These are phyloP conservation scores for Neonectria punicea DNA, from an alignment of 2,329 filamentous ascomycete genomes.

Conservation along the genomic window DNA sequence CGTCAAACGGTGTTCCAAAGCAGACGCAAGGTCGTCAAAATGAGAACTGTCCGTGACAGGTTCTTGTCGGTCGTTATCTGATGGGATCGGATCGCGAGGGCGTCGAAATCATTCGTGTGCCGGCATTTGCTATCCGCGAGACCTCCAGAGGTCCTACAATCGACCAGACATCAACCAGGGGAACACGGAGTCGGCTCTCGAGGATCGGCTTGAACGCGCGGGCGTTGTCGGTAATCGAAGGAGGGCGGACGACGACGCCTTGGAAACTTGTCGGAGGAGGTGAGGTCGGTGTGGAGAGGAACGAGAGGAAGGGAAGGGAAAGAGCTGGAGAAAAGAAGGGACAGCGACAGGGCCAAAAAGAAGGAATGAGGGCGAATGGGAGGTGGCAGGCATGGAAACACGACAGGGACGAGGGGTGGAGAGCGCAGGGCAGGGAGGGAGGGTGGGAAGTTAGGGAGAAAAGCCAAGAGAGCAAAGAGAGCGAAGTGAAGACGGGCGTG, in stretches of 20 bases:
- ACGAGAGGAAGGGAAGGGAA: constrained; percentile 41
- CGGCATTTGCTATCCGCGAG: constrained; percentile 47
- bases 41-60: constrained; percentile 36
- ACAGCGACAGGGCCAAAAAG: constrained; percentile 44
- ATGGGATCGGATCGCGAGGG: constrained; percentile 31
- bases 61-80: constrained; percentile 31
- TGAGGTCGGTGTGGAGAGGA: constrained; percentile 44
- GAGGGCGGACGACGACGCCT: constrained; percentile 48
- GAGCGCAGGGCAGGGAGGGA: constrained; percentile 29
- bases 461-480: constrained; percentile 29
- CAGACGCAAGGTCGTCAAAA: constrained; percentile 43
- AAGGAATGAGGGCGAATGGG: constrained; percentile 47
- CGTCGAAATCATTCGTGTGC: constrained; percentile 45
- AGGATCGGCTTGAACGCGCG: constrained; percentile 38
- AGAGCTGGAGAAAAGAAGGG: constrained; percentile 45
- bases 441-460: constrained; percentile 35
- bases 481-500: constrained; percentile 30
- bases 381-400: constrained; percentile 47
- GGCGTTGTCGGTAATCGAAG: constrained; percentile 47
- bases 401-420: constrained; percentile 43
- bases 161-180: constrained; percentile 40
- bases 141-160: constrained; percentile 45
- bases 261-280: constrained; percentile 45
- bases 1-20: constrained; percentile 50
- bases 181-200: constrained; percentile 38